Conservation (phyloP, 2,329 filamentous ascomycete species). For the Aspergillus ibericus region DNA sequence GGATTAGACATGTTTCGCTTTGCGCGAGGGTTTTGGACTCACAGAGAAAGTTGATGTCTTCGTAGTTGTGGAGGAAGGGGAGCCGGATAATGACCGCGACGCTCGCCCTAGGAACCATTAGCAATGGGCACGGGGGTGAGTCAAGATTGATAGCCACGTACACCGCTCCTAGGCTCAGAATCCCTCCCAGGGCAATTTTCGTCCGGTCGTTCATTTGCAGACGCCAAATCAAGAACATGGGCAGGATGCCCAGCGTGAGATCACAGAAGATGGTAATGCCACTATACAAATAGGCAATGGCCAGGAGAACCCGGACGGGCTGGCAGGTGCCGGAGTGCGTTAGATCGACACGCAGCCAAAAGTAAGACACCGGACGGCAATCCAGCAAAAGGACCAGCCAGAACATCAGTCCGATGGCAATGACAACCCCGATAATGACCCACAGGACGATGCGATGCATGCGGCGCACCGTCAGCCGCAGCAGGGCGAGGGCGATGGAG, state of each 20-base stretch:
- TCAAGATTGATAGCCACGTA: conserved; percentile 28
- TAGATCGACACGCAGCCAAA: conserved; percentile 43
- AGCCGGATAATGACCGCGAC: conserved; percentile 26
- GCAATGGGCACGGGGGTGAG: neutral
- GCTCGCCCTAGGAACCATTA: conserved; percentile 18
- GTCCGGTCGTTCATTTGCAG: conserved; percentile 54
- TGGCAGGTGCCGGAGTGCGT: conserved; percentile 44
- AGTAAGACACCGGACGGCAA: conserved; percentile 51
- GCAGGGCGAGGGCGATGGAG: conserved; percentile 53
- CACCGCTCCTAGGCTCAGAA: conserved; percentile 56
- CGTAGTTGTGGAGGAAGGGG: conserved; percentile 19
- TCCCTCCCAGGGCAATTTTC: conserved; percentile 52
- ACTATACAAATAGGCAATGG: conserved; percentile 54
- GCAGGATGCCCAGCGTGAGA: conserved; percentile 53
- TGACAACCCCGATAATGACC: conserved; percentile 44
- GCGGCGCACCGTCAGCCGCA: conserved; percentile 47
- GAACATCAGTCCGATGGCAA: conserved; percentile 48
- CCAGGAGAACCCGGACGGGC: conserved; percentile 48
- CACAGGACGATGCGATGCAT: conserved; percentile 47
- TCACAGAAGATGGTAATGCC: conserved; percentile 43
- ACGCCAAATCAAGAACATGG: conserved; percentile 55
- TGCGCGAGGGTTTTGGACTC: neutral
- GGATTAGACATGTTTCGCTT: conserved; percentile 12
- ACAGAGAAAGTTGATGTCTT: conserved; percentile 29
- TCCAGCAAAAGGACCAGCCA: conserved; percentile 53